Evolutionary conservation across 2,329 filamentous ascomycete genomes (phyloP).

Genomic region (Daldinia sp.): DNA sequence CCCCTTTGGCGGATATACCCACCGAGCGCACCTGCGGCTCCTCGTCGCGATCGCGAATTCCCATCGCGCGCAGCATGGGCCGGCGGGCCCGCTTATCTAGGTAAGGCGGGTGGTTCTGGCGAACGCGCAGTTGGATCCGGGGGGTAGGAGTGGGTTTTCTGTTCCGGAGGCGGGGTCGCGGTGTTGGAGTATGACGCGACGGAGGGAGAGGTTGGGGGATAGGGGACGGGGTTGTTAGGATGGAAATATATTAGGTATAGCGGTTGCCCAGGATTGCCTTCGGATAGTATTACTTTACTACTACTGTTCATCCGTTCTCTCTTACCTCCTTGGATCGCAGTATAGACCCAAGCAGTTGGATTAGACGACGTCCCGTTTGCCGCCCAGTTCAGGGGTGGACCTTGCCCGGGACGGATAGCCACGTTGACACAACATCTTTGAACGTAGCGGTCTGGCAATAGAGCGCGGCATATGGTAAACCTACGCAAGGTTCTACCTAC

Average conservation of each 20-base stretch:
- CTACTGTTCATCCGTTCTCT: neutral
- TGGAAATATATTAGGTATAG: neutral
- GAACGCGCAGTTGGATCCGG: constrained; percentile 20
- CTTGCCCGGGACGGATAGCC: constrained; percentile 23
- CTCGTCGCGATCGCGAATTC: no score
- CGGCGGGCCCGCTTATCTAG: neutral
- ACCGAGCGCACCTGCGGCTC: no score
- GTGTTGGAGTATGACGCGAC: no score
- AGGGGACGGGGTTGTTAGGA: no score
- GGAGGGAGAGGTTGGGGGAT: no score
- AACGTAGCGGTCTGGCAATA: constrained; percentile 1
- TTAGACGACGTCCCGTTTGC: constrained; percentile 21
- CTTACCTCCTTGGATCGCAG: neutral
- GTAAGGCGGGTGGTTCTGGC: neutral
- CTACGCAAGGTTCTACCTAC: neutral
- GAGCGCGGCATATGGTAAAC: neutral
- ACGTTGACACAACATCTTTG: constrained; percentile 14
- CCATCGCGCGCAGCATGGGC: neutral
- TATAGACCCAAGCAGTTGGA: constrained; percentile 3
- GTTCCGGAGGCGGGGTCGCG: no score
- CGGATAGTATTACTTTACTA: neutral
- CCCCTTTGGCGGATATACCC: no score
- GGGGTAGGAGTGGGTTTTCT: no score
- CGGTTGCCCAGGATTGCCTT: neutral
- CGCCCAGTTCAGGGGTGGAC: constrained; percentile 10